phyloP scores from a whole-genome alignment of 1,284 basidiomycete genomes.

The Tremellales sp. region DNA sequence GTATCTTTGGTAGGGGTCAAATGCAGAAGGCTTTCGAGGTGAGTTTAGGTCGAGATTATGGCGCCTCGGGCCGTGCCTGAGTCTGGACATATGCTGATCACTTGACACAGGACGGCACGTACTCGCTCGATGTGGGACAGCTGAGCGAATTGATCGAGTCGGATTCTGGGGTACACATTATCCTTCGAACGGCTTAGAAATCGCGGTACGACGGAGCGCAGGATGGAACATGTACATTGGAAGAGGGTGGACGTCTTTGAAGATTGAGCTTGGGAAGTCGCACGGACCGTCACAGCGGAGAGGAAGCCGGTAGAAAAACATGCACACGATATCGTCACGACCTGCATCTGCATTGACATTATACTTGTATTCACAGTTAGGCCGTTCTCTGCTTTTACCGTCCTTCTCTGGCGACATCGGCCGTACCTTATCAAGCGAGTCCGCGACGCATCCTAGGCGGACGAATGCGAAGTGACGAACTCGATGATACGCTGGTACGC shows the following conservation, averaged over 20 bases:
- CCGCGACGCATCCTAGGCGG: too few species aligned
- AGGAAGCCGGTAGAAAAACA: too few species aligned
- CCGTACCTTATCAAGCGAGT: too few species aligned
- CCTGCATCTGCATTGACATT: too few species aligned
- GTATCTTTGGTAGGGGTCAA: slow-evolving; percentile 76
- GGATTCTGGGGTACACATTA: slow-evolving; percentile 94
- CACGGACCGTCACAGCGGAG: too few species aligned
- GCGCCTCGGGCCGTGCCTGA: not conserved
- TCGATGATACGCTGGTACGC: slow-evolving; percentile 22
- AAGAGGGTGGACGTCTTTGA: too few species aligned
- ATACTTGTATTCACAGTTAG: too few species aligned
- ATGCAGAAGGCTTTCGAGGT: slow-evolving; percentile 97
- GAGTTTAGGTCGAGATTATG: slow-evolving; percentile 8
- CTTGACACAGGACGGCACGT: slow-evolving; percentile 65
- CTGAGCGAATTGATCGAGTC: slow-evolving; percentile 84
- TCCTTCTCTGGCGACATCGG: too few species aligned
- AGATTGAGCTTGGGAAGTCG: too few species aligned
- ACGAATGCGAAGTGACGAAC: slow-evolving; percentile 12
- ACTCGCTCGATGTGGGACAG: slow-evolving; percentile 70
- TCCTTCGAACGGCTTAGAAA: slow-evolving; percentile 74
- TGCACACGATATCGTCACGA: too few species aligned
- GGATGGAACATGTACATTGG: not conserved
- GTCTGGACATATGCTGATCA: not conserved
- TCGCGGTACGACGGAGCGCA: slow-evolving; percentile 11
- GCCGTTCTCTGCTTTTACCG: too few species aligned